Base-by-base conservation (phyloP, 2,329 filamentous ascomycete species). In the Mycosphaerella sp. region DNA sequence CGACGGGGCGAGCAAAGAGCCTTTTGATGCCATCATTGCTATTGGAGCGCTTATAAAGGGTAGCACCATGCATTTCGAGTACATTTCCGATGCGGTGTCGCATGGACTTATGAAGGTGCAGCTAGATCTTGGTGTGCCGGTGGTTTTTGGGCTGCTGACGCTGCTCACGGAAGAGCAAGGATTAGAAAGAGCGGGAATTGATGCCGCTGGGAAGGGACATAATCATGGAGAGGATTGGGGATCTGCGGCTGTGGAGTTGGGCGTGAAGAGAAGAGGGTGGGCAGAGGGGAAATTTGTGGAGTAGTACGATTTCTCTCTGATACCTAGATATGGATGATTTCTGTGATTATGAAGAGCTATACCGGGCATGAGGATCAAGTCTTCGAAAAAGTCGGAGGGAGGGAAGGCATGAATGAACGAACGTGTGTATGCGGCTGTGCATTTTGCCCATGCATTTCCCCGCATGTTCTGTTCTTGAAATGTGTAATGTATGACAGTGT, bases 31-130 rank as follows among this genome's bases (percentile, higher is more conserved):
- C 56, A 83, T 98, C 58, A 90, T 98, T 60, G 89, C 93, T 47
- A 87, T 98, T 61, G 93, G 93, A 50, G 90, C 95, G 50, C 81
- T 98, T 55, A 96, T 98, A 75, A 98, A 98, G 76, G 93, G 93
- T 69, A 87, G 95, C 73, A 97, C 93, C 6, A 96, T 96, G 89
- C 93, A 98, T 73, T 98, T 98, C 66, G 93, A 98, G 73, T 97
- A 98, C 74, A 98, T 98, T 64, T 80, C 90, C 37, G 93, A 97
- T 59, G 82, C 88, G 36, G 89, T 94, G 6, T 89, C 84, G 52
- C 88, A 95, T 56, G 93, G 89, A 6, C 78, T 98, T 55, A 98
- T 98, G 93, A 84, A 88, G 58, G 84, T 97, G 53, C 89, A 95
- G 70, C 77, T 97, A 49, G 91, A 98, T 68, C 84, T 82, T 8